Evolutionary conservation across 192 early-diverging fungal genomes (phyloP).

Genomic region (Phlyctochytrium arcticum): DNA sequence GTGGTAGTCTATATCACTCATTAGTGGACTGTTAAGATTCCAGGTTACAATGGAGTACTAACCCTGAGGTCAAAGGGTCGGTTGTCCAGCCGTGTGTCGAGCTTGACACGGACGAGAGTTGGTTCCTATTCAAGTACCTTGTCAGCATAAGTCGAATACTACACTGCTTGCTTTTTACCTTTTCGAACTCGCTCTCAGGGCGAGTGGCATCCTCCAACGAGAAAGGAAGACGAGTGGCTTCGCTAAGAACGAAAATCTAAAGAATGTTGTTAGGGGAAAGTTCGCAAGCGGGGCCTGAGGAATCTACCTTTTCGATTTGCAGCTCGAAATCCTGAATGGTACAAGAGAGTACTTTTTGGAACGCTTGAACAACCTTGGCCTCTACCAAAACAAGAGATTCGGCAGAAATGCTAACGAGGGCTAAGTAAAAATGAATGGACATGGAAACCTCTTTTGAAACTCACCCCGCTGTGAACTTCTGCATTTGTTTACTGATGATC

Average conservation of each 20-base stretch:
- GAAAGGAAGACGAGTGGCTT: conserved; percentile 82
- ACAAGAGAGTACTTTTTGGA: conserved; percentile 85
- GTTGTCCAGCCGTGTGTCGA: conserved; percentile 94
- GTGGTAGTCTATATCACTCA: conserved; percentile 72
- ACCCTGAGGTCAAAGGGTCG: conserved; percentile 89
- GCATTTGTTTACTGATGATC: conserved; percentile 90
- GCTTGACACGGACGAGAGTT: conserved; percentile 51
- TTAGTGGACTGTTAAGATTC: no score
- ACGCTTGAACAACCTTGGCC: conserved; percentile 71
- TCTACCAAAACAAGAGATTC: conserved; percentile 92
- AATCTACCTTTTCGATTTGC: conserved; percentile 61
- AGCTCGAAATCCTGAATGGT: conserved; percentile 93
- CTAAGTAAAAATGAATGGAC: no score
- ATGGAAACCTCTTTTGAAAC: background rate
- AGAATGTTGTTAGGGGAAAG: background rate
- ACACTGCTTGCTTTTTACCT: conserved; percentile 46
- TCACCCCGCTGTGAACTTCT: conserved; percentile 78
- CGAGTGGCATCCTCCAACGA: conserved; percentile 86
- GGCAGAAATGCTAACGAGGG: conserved; percentile 66
- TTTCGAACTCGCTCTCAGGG: conserved; percentile 75
- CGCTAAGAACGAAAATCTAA: conserved; percentile 64
- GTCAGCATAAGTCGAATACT: background rate
- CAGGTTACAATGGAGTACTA: conserved; percentile 16
- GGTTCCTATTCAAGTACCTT: conserved; percentile 6
- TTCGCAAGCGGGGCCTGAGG: conserved; percentile 1